phyloP scores from a whole-genome alignment of 495 filamentous ascomycete genomes.

The Cryomyces minteri region DNA sequence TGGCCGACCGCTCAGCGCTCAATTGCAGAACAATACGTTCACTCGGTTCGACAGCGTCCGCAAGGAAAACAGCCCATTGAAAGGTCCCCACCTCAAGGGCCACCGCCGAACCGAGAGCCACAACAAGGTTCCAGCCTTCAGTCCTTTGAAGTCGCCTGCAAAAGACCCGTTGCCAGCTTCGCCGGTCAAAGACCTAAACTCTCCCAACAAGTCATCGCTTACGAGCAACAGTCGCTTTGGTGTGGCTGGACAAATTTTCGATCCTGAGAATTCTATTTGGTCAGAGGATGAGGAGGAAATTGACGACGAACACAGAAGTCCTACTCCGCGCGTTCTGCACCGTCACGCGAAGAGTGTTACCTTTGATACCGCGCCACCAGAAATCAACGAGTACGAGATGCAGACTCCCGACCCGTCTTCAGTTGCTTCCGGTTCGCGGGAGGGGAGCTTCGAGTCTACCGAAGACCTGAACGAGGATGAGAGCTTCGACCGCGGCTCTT shows the following conservation, averaged over 20 bases:
- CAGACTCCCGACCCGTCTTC: slow-evolving; percentile 87
- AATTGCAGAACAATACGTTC: slow-evolving; percentile 46
- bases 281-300: slow-evolving; percentile 38
- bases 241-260: slow-evolving; percentile 38
- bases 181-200: slow-evolving; percentile 52
- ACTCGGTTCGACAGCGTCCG: slow-evolving; percentile 25
- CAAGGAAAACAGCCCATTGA: slow-evolving; percentile 9
- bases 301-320: slow-evolving; percentile 33
- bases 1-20: slow-evolving; percentile 33
- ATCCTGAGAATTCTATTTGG: slow-evolving; percentile 48
- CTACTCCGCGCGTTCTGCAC: slow-evolving; percentile 36
- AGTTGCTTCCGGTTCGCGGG: slow-evolving; percentile 66
- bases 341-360: slow-evolving; percentile 90
- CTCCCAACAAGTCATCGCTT: slow-evolving; percentile 76
- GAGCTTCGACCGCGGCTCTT: slow-evolving; percentile 52
- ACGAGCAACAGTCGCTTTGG: slow-evolving; percentile 43
- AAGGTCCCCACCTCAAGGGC: slow-evolving; percentile 8
- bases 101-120: slow-evolving; percentile 20
- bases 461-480: slow-evolving; percentile 49
- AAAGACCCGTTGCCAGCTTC: slow-evolving; percentile 17
- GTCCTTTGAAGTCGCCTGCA: slow-evolving; percentile 12
- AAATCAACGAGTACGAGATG: slow-evolving; percentile 96
- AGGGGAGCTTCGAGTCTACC: slow-evolving; percentile 74
- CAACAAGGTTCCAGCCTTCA: slow-evolving; percentile 17
- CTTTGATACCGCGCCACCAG: slow-evolving; percentile 83